phyloP scores from a whole-genome alignment of 2,329 filamentous ascomycete genomes.

The Aspergillus sp. region DNA sequence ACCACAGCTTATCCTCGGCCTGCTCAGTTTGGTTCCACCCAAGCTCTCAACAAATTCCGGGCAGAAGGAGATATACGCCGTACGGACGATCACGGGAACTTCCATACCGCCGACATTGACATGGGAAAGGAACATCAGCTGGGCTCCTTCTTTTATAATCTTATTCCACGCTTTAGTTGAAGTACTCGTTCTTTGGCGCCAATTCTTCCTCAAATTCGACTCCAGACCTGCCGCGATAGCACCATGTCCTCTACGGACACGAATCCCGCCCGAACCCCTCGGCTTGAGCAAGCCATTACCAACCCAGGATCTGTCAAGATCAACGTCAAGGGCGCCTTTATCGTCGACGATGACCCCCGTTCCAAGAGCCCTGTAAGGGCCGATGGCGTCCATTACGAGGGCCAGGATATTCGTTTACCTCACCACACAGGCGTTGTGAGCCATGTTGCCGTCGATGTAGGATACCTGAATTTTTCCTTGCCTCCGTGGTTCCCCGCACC shows the following conservation, averaged over 20 bases:
- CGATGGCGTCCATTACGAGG: constrained; percentile 67
- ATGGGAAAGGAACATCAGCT: constrained; percentile 4
- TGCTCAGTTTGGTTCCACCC: constrained; percentile 14
- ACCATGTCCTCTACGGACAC: constrained; percentile 35
- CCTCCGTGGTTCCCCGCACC: constrained; percentile 31
- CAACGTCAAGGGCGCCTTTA: constrained; percentile 95
- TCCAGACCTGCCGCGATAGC: background rate
- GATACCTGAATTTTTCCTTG: constrained; percentile 36
- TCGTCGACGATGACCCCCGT: constrained; percentile 75
- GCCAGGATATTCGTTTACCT: constrained; percentile 90
- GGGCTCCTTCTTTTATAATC: background rate
- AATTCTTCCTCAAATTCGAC: background rate
- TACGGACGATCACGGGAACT: constrained; percentile 44
- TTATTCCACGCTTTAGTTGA: constrained; percentile 22
- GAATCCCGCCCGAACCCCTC: constrained; percentile 26
- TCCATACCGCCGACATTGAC: constrained; percentile 22
- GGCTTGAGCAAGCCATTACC: constrained; percentile 50
- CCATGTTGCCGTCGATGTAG: constrained; percentile 93
- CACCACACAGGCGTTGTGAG: constrained; percentile 94
- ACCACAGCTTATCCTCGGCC: constrained; percentile 8
- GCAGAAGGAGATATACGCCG: constrained; percentile 48
- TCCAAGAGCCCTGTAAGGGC: constrained; percentile 51
- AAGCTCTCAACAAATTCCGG: constrained; percentile 25
- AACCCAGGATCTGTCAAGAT: constrained; percentile 76
- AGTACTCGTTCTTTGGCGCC: constrained; percentile 10